Evolutionary conservation across 2,329 filamentous ascomycete genomes (phyloP), one percentile per base, ranked within the genome.

Genomic region (Purpureocillium lavendulum): DNA sequence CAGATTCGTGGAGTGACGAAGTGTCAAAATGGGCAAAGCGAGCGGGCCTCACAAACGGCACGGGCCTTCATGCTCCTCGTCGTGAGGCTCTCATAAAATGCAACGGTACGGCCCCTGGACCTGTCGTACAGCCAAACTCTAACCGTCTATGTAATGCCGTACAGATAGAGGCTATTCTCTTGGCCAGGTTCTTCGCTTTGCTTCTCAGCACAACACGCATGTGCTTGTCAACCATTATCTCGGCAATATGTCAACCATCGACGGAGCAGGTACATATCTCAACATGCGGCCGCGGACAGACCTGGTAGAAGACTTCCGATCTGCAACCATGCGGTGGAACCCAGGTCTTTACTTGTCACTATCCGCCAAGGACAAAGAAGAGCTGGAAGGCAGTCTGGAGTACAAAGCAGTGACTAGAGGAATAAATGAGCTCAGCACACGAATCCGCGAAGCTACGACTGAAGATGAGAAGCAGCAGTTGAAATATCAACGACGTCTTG

Each of bases 131-230:
- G 21, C 21, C 21, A 5, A 26, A 15, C 31, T 14, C 31, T 12
- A 24, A 7, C 33, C 5, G 6, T 26, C 21, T 9, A 24, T 24
- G 6, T 34, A 24, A 34, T 7, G 9, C 21, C 11, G 10, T 34
- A 26, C 12, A 43, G 40, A 43, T 16, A 43, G 36, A 15, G 40
- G 37, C 14, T 43, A 43, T 28, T 40, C 41, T 31, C 35, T 40
- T 9, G 35, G 41, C 15, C 38, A 43, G 18, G 31, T 43, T 15
- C 18, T 43, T 12, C 28, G 38, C 8, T 43, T 43, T 28, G 38
- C 41, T 13, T 43, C 38, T n/a, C 38, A 43, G 28, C 33, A 43
- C 14, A 43, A 43, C 14, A 38, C 38, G 16, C 21, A 38, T 35
- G 31, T 43, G n/a, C 33, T 43, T 13, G 12, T 43, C 11, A 36